Evolutionary conservation across 2,329 filamentous ascomycete genomes (phyloP).

Genomic region (Diplodia scrobiculata): DNA sequence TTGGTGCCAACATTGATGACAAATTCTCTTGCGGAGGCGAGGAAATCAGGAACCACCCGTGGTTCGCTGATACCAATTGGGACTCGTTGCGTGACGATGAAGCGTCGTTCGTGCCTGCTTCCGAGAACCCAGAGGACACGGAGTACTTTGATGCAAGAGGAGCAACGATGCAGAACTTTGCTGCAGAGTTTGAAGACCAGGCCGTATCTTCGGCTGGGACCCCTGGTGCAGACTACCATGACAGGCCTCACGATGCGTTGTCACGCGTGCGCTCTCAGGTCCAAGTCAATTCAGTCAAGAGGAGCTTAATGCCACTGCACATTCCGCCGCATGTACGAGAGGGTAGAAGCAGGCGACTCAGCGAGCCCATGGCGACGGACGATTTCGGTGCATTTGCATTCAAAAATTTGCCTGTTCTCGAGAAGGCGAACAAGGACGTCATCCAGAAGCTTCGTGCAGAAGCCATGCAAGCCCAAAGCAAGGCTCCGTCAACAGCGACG

Average conservation of each 20-base stretch:
- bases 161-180: constrained; percentile 87
- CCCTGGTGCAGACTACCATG: constrained; percentile 75
- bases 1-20: constrained; percentile 84
- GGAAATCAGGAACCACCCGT: constrained; percentile 85
- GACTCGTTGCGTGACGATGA: constrained; percentile 89
- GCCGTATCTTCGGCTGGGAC: constrained; percentile 69
- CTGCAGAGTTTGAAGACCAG: constrained; percentile 92
- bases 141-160: constrained; percentile 96
- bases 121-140: constrained; percentile 93
- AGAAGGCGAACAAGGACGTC: constrained; percentile 98
- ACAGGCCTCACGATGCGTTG: constrained; percentile 90
- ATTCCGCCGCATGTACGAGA: constrained; percentile 97
- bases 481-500: constrained; percentile 47
- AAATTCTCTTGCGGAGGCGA: constrained; percentile 81
- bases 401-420: constrained; percentile 93
- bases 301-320: constrained; percentile 89
- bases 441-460: constrained; percentile 94
- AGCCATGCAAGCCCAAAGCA: constrained; percentile 71
- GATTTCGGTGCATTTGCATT: constrained; percentile 97
- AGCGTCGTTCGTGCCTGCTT: constrained; percentile 89
- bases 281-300: constrained; percentile 77
- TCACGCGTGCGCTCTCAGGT: constrained; percentile 86
- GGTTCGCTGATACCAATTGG: constrained; percentile 89
- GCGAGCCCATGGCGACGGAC: constrained; percentile 83
- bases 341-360: constrained; percentile 80